Evolutionary conservation across 306 rosid genomes (phyloP).

Genomic region (Crataegus laevigata): DNA sequence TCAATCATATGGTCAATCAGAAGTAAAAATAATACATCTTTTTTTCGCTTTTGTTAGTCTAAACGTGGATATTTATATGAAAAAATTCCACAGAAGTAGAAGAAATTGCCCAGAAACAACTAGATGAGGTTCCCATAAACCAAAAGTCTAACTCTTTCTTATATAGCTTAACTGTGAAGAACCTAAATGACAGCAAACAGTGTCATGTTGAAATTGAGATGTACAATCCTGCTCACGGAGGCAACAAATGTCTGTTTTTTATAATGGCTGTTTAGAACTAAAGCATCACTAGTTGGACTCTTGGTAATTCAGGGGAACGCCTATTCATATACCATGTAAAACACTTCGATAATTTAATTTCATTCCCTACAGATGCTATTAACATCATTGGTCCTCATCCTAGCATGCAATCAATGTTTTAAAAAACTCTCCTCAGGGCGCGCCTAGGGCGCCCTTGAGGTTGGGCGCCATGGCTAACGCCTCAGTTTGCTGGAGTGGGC

Average conservation of each 20-base stretch:
- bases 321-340: background rate
- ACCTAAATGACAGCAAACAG: background rate
- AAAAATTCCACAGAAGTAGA: background rate
- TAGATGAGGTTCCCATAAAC: background rate
- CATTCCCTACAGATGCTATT: background rate
- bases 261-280: background rate
- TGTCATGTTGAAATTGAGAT: background rate
- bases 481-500: no score
- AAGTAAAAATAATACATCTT: background rate
- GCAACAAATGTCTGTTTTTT: background rate
- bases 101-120: background rate
- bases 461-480: no score
- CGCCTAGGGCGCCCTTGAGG: no score
- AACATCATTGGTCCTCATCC: background rate
- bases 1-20: background rate
- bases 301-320: background rate
- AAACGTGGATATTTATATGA: background rate
- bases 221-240: background rate
- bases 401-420: no score
- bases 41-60: background rate
- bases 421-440: no score
- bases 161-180: background rate
- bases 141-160: background rate
- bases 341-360: background rate
- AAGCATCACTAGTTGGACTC: background rate